These are phyloP conservation scores for Vigna mungo DNA, from an alignment of 306 rosid species.

Conservation along the genomic window DNA sequence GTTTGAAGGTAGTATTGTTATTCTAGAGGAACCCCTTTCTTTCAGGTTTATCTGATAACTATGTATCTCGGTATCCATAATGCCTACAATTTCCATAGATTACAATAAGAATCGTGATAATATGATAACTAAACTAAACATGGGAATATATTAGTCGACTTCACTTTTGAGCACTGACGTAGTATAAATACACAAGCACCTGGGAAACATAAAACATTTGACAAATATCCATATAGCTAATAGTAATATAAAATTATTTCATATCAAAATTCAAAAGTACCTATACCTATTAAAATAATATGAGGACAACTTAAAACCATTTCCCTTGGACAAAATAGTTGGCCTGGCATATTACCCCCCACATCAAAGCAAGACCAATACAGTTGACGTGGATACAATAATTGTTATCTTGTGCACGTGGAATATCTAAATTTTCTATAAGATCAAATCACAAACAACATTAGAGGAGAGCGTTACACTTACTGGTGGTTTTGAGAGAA, in stretches of 20 bases:
- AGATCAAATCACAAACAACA: conserved; percentile 27
- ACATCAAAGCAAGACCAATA: conserved; percentile 26
- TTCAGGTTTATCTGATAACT: conserved; percentile 63
- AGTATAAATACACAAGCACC: conserved; percentile 6
- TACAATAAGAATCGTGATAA: conserved; percentile 25
- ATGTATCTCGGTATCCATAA: conserved; percentile 55
- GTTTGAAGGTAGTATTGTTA: conserved; percentile 61
- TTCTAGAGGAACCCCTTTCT: conserved; percentile 59
- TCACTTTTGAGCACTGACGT: conserved; percentile 15
- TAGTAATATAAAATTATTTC: conserved; percentile 18
- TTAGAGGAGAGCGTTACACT: conserved; percentile 48
- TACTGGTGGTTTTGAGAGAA: conserved; percentile 81
- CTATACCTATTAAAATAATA: conserved; percentile 6
- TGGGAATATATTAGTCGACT: conserved; percentile 22
- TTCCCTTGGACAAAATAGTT: conserved; percentile 23
- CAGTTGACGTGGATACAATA: background rate
- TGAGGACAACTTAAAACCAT: background rate
- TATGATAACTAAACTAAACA: background rate
- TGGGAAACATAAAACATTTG: conserved; percentile 17
- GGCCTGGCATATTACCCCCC: conserved; percentile 19
- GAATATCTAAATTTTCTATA: conserved; percentile 11
- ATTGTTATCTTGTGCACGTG: conserved; percentile 3
- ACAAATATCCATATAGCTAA: conserved; percentile 22
- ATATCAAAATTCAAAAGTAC: conserved; percentile 25
- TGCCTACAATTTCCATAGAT: conserved; percentile 61